Conservation (phyloP, 2,329 filamentous ascomycete genomes). For the Colletotrichum sp. region DNA sequence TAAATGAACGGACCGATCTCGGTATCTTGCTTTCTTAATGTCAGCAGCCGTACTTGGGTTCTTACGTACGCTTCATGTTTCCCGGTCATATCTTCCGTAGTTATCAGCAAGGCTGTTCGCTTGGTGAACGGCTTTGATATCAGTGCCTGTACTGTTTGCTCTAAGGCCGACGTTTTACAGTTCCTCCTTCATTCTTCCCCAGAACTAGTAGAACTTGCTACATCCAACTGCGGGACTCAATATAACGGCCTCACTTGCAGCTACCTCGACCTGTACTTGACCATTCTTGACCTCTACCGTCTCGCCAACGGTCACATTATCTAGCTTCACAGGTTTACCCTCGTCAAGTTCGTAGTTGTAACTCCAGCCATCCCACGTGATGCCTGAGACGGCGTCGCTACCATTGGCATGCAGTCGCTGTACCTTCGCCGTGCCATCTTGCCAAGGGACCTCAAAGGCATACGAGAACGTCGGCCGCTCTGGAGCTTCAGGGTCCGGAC, state of each 20-base stretch:
- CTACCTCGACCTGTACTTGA: slow-evolving; percentile 39
- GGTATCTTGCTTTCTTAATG: too few relatives aligned
- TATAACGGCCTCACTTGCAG: slow-evolving; percentile 47
- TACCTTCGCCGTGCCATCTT: slow-evolving; percentile 34
- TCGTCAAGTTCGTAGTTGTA: slow-evolving; percentile 64
- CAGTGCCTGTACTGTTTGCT: too few relatives aligned
- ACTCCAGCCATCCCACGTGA: slow-evolving; percentile 66
- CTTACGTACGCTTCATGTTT: too few relatives aligned
- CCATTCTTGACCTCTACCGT: slow-evolving; percentile 40
- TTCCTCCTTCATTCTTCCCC: too few relatives aligned
- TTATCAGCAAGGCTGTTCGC: too few relatives aligned
- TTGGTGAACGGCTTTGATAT: too few relatives aligned
- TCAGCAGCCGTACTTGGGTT: too few relatives aligned
- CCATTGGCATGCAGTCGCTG: slow-evolving; percentile 64
- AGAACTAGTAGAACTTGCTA: not conserved
- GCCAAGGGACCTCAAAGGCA: slow-evolving; percentile 40
- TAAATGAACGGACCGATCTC: too few relatives aligned
- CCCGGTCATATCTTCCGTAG: too few relatives aligned
- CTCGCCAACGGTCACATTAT: slow-evolving; percentile 61
- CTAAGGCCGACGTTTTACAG: too few relatives aligned
- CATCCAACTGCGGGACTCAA: slow-evolving; percentile 25
- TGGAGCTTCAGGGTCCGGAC: slow-evolving; percentile 32
- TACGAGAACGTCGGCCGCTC: slow-evolving; percentile 39
- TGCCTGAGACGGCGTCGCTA: slow-evolving; percentile 66
- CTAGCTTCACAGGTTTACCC: slow-evolving; percentile 57